Conservation (phyloP, 2,329 filamentous ascomycete genomes). For the Trichoderma harzianum region DNA sequence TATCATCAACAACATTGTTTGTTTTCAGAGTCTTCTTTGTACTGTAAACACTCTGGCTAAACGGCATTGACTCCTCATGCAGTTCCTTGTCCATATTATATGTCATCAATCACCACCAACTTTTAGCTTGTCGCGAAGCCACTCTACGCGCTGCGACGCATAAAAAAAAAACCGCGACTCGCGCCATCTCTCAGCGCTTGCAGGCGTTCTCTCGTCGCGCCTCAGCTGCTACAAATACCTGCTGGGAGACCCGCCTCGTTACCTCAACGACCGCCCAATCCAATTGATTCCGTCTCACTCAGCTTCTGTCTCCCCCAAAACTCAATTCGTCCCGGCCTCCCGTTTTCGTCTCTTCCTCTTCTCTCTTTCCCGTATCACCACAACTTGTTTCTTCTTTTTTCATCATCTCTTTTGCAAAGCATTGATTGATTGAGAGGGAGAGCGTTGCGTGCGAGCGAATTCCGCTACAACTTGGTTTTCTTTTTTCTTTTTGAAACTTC, state of each 20-base stretch:
- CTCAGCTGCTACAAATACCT: conserved; percentile 6
- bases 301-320: background rate
- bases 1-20: background rate
- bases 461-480: background rate
- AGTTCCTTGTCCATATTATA: background rate
- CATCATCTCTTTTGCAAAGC: background rate
- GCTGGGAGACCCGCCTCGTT: background rate
- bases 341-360: background rate
- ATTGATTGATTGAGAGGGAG: background rate
- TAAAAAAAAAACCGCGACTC: conserved; percentile 13
- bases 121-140: background rate
- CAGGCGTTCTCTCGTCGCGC: background rate
- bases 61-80: background rate
- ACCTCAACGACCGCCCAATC: conserved; percentile 9
- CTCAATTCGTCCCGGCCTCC: conserved; percentile 4
- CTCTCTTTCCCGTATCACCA: background rate
- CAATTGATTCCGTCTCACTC: background rate
- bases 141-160: conserved; percentile 1
- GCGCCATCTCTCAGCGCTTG: background rate
- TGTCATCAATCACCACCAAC: background rate
- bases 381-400: background rate
- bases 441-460: background rate
- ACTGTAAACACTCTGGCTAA: background rate
- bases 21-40: background rate
- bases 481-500: background rate